Base-by-base conservation (phyloP, 2,329 filamentous ascomycete genomes). In the Microdochium bolleyi region DNA sequence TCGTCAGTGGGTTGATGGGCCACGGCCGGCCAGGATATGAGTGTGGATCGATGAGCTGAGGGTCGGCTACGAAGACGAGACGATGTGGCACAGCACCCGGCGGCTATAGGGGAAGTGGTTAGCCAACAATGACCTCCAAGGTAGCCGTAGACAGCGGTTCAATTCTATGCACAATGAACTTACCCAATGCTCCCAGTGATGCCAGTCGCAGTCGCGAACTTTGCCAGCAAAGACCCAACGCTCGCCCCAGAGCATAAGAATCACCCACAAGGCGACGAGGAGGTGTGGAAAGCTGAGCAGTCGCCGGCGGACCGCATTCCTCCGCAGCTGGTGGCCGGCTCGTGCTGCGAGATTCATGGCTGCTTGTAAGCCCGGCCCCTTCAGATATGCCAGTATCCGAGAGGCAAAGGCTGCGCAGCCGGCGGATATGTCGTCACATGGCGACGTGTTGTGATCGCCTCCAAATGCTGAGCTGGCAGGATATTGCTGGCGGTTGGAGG, bases 111-210 rank as follows among this genome's bases (percentile, higher is more conserved):
- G 57, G 53, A 53, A 51, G 37, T 52, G 9, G 16, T 30, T 59
- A 24, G 53, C 55, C 53, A 52, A 55, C 46, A 25, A 32, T 49
- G 49, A 16, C 53, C 27, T 41, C 25, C 52, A 38, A 53, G 14
- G 37, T 34, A 13, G 48, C n/a, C n/a, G n/a, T n/a, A n/a, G n/a
- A n/a, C n/a, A n/a, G n/a, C n/a, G n/a, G n/a, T n/a, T n/a, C n/a
- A n/a, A n/a, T n/a, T n/a, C n/a, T n/a, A n/a, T n/a, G n/a, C 30
- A 61, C 48, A 38, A 52, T 37, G 49, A 51, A 37, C 81, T 64
- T 76, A 95, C 91, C 92, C 94, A 99, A 69, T 82, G 79, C 74
- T 99, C 94, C 94, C 94, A 99, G 41, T 80, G 80, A 34, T 82
- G 77, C 94, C 94, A 99, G 52, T 80, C 73, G 69, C 94, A 99